A percentile compares a stretch with the other conserved stretches of the same genome.
phyloP scores from a whole-genome alignment of 169 alveolate species.

The Amoebophrya sp. region DNA sequence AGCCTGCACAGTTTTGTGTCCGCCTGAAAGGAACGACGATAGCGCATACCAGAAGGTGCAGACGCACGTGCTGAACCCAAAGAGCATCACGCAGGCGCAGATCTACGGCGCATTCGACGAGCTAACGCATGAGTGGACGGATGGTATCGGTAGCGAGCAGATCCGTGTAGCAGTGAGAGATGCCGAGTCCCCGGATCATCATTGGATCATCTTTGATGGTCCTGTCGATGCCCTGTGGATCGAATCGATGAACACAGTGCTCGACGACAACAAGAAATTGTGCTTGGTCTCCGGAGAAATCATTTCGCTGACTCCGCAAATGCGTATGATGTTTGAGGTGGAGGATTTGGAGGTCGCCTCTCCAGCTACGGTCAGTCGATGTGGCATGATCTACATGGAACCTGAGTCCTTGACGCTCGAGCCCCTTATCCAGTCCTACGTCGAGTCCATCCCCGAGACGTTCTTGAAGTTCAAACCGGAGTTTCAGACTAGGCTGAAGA shows the following conservation, averaged over 20 bases:
- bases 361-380: conserved; percentile 89
- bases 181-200: conserved; percentile 58
- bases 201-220: conserved; percentile 81
- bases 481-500: conserved; percentile 53
- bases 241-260: conserved; percentile 84
- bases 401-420: conserved; percentile 72
- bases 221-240: conserved; percentile 92
- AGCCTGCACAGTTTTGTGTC: conserved; percentile 56
- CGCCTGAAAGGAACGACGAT: conserved; percentile 40
- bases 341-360: conserved; percentile 90
- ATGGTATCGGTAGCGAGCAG: conserved; percentile 68
- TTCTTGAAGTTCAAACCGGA: conserved; percentile 40
- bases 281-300: conserved; percentile 86
- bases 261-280: conserved; percentile 90
- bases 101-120: conserved; percentile 69
- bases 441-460: conserved; percentile 65
- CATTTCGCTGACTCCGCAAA: conserved; percentile 79
- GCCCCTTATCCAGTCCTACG: conserved; percentile 69
- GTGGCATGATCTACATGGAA: conserved; percentile 92
- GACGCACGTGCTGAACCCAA: conserved; percentile 71
- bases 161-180: conserved; percentile 68
- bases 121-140: conserved; percentile 80
- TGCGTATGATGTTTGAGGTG: conserved; percentile 88
- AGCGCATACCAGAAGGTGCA: conserved; percentile 53
- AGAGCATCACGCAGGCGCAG: conserved; percentile 75